Conservation (phyloP, 192 early-diverging fungal species). For the Linnemannia exigua region DNA sequence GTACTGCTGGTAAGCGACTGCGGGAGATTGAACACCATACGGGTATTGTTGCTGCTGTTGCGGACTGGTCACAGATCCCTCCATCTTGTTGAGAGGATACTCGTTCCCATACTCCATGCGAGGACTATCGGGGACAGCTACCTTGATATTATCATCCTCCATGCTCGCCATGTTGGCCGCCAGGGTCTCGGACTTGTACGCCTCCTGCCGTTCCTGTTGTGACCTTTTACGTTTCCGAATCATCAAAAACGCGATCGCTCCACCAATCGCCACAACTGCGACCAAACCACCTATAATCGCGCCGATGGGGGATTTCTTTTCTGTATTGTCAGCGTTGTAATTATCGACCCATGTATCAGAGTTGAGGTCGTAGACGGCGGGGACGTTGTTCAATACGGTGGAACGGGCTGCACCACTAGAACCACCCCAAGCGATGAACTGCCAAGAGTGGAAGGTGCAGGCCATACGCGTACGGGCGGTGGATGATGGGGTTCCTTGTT, state of each 20-base stretch:
- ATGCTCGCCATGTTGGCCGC: constrained; percentile 11
- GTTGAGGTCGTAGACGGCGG: constrained; percentile 39
- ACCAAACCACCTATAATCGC: constrained; percentile 23
- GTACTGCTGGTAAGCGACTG: background rate
- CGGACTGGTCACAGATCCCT: background rate
- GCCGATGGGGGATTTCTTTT: background rate
- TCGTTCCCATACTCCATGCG: constrained; percentile 17
- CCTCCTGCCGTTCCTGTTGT: background rate
- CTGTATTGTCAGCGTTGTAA: constrained; percentile 5
- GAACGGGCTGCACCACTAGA: constrained; percentile 14
- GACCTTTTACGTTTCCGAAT: constrained; percentile 2
- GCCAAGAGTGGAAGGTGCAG: constrained; percentile 34
- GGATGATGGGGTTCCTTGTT: constrained; percentile 23
- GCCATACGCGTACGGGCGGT: constrained; percentile 34
- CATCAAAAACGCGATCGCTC: background rate
- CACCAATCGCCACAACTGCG: constrained; percentile 1
- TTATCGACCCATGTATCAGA: constrained; percentile 29
- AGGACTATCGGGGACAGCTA: constrained; percentile 5
- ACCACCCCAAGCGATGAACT: constrained; percentile 45
- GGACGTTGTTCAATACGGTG: constrained; percentile 38
- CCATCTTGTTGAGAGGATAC: constrained; percentile 28
- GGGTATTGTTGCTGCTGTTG: background rate
- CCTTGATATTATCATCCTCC: constrained; percentile 33
- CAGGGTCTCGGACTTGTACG: constrained; percentile 1
- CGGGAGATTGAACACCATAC: constrained; percentile 11